These are phyloP conservation scores for Microstegium vimineum DNA, from an alignment of 176 grass and related monocot species.

Conservation along the genomic window DNA sequence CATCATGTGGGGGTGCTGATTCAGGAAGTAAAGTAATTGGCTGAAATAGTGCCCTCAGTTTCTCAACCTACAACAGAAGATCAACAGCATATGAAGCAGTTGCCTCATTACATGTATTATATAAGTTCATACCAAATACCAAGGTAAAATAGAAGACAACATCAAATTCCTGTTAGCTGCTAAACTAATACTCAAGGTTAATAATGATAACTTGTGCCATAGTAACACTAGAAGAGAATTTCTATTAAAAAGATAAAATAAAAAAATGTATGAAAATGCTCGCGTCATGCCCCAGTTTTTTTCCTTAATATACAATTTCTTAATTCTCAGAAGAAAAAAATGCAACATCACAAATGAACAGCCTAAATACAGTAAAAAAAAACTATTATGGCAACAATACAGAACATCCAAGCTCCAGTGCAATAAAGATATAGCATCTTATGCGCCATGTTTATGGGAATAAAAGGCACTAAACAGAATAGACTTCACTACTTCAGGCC, in stretches of 20 bases:
- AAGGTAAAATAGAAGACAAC: not conserved
- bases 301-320: not conserved
- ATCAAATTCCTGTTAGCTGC: not conserved
- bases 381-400: not conserved
- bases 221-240: not conserved
- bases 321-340: not conserved
- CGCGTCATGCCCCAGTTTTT: not conserved
- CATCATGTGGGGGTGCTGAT: conserved; percentile 22
- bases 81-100: not conserved
- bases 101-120: not conserved
- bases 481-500: not conserved
- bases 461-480: not conserved
- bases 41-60: conserved; percentile 43
- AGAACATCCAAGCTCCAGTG: not conserved
- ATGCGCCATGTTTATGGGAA: not conserved
- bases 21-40: conserved; percentile 31
- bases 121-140: not conserved
- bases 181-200: not conserved
- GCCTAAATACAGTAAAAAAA: not conserved
- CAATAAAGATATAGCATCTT: not conserved
- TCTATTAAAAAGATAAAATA: not conserved
- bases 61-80: conserved; percentile 47
- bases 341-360: conserved; percentile 1
- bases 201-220: not conserved
- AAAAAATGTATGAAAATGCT: not conserved